Evolutionary conservation across 352 stramenopile species (phyloP), one percentile per base, ranked within the genome.

Genomic region (Phytophthora chlamydospora): DNA sequence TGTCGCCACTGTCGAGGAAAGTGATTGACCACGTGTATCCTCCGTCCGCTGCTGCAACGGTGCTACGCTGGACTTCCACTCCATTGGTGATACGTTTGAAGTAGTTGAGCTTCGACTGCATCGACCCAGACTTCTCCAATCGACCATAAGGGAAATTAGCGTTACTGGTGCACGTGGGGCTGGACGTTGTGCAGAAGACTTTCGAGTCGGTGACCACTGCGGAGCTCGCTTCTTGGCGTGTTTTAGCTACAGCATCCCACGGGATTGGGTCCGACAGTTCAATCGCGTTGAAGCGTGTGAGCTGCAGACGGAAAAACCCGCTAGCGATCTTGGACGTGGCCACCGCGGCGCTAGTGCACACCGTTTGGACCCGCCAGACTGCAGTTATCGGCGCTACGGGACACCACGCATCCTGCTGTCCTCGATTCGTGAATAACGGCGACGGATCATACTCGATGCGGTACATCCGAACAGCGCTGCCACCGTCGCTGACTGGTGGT

Each of bases 1-100:
- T 84, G 59, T 94, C 82, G 10, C 76, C 82, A 19, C 69, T 58
- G 62, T 98, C 91, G n/a, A 94, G 65, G 72, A 98, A 98, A 32
- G 91, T 97, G 46, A 98, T 79, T 32, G 76, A 89, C 91, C 91
- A 98, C 33, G 81, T 84, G 51, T 90, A 97, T 0, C 86, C 79
- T 13, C 83, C 83, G 35, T 80, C 79, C 1, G 33, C 16, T 12
- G 71, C 55, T 0, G 38, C 53, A 17, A 66, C 66, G 0, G 80
- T 61, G 14, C 84, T 85, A 8, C 90, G 83, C 66, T 85, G 71
- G 45, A 98, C 76, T 47, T 90, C 68, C 1, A 98, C 91, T 41
- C 86, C 82, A 39, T 60, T 75, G 11, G 19, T 39, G 7, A 93
- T 57, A 3, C 58, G 68, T 7, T 41, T 40, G 9, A 93, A 58